These are phyloP conservation scores for Vanderwaltozyma yarrowii DNA, from an alignment of 805 yeast genomes.

Conservation along the genomic window DNA sequence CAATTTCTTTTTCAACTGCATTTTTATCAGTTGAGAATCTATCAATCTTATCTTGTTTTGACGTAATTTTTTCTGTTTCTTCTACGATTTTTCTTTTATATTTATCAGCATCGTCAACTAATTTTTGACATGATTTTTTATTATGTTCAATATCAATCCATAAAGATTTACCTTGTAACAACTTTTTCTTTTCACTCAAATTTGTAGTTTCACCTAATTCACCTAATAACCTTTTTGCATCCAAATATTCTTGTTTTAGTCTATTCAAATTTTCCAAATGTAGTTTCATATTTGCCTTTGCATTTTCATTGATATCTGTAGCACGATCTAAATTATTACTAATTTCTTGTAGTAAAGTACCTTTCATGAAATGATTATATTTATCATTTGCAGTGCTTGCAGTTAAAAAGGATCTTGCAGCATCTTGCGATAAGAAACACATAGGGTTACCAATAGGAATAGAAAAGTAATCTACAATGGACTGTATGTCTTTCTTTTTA, in stretches of 20 bases:
- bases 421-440: constrained; percentile 88
- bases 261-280: constrained; percentile 32
- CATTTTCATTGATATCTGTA: constrained; percentile 25
- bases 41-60: constrained; percentile 22
- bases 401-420: constrained; percentile 82
- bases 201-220: constrained; percentile 34
- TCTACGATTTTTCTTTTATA: constrained; percentile 13
- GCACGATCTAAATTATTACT: constrained; percentile 40
- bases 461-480: constrained; percentile 58
- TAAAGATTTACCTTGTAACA: constrained; percentile 37
- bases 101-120: constrained; percentile 8
- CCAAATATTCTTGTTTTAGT: constrained; percentile 33
- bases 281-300: constrained; percentile 32
- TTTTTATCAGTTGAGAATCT: constrained; percentile 15
- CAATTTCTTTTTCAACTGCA: constrained; percentile 11
- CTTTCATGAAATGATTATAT: constrained; percentile 69
- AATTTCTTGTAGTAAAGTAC: constrained; percentile 65
- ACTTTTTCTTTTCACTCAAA: constrained; percentile 30
- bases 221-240: constrained; percentile 33
- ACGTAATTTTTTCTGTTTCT: constrained; percentile 9
- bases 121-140: constrained; percentile 10
- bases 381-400: constrained; percentile 63
- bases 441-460: constrained; percentile 84
- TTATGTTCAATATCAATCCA: constrained; percentile 35
- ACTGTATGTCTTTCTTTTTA: constrained; percentile 56